phyloP scores from a whole-genome alignment of 2,329 filamentous ascomycete genomes.

The Fusarium proliferatum region DNA sequence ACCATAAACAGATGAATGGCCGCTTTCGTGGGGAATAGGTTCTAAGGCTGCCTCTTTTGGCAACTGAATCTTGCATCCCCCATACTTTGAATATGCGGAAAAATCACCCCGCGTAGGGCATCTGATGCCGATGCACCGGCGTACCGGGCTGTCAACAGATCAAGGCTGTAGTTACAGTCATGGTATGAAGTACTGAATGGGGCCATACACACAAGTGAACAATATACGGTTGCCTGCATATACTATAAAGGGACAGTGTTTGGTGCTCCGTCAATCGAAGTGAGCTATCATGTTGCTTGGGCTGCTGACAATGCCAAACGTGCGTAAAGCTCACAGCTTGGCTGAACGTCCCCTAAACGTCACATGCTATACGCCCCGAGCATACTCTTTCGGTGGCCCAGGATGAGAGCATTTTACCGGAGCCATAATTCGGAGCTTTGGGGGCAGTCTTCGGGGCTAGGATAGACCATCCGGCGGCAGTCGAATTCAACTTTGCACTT shows the following conservation, averaged over 20 bases:
- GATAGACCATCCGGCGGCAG: not conserved
- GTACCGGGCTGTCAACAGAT: conserved; percentile 11
- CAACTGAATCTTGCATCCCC: conserved; percentile 27
- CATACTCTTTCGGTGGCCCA: not conserved
- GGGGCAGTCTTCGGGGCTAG: not conserved
- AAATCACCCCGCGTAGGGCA: conserved; percentile 22
- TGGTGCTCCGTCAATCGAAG: conserved; percentile 5
- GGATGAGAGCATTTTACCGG: not conserved
- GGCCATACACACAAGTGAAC: conserved; percentile 11
- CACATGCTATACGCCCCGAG: conserved; percentile 4
- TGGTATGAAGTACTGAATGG: conserved; percentile 21
- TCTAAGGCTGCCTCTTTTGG: conserved; percentile 8
- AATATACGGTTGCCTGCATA: conserved; percentile 8
- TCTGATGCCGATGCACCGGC: conserved; percentile 17
- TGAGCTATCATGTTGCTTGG: conserved; percentile 8
- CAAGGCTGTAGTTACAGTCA: not conserved
- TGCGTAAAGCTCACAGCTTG: not conserved
- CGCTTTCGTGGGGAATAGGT: conserved; percentile 3
- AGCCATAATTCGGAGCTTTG: not conserved
- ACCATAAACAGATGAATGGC: conserved; percentile 4
- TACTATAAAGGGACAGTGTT: conserved; percentile 4
- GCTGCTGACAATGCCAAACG: not conserved
- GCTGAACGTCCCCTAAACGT: not conserved
- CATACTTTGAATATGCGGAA: conserved; percentile 14
- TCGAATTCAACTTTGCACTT: not conserved